Percentiles rank a stretch among this genome's conserved stretches.
These are phyloP conservation scores for Taphrina communis DNA, from an alignment of 1,139 yeast genomes.

Conservation along the genomic window DNA sequence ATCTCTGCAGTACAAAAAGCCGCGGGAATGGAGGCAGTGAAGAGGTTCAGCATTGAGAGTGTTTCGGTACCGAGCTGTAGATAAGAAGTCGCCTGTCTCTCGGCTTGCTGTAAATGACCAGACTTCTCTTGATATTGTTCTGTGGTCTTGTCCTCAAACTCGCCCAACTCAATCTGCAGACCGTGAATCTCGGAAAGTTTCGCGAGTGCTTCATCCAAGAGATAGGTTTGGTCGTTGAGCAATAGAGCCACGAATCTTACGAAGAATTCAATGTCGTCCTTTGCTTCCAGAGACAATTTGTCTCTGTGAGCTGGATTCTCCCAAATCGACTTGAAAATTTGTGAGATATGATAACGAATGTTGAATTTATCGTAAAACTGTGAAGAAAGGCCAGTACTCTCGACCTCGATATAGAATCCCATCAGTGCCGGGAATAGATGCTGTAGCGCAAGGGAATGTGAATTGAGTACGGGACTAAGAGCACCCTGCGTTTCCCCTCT, in stretches of 20 bases:
- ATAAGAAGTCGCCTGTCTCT: constrained; percentile 77
- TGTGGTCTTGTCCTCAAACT: constrained; percentile 43
- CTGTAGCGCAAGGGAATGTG: constrained; percentile 66
- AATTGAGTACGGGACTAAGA: constrained; percentile 67
- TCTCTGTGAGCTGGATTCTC: constrained; percentile 67
- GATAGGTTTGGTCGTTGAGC: constrained; percentile 89
- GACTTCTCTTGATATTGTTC: constrained; percentile 46
- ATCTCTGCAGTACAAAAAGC: constrained; percentile 89
- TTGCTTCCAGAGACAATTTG: constrained; percentile 72
- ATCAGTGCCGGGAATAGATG: constrained; percentile 80
- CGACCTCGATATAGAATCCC: constrained; percentile 92
- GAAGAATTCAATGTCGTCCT: constrained; percentile 72
- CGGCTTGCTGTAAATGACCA: constrained; percentile 60
- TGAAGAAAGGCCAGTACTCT: constrained; percentile 91
- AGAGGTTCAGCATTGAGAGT: constrained; percentile 74
- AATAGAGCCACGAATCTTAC: constrained; percentile 90
- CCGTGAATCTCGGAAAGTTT: constrained; percentile 78
- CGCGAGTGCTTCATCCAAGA: constrained; percentile 86
- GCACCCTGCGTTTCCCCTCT: constrained; percentile 61
- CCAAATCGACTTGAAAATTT: constrained; percentile 84
- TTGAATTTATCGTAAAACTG: constrained; percentile 97
- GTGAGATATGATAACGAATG: constrained; percentile 83
- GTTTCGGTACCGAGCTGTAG: constrained; percentile 86
- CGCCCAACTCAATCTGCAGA: constrained; percentile 62
- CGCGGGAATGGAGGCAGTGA: constrained; percentile 82